Percentiles rank a stretch among this genome's conserved stretches.
phyloP scores from a whole-genome alignment of 306 rosid species.

The Begonia fuchsioides region DNA sequence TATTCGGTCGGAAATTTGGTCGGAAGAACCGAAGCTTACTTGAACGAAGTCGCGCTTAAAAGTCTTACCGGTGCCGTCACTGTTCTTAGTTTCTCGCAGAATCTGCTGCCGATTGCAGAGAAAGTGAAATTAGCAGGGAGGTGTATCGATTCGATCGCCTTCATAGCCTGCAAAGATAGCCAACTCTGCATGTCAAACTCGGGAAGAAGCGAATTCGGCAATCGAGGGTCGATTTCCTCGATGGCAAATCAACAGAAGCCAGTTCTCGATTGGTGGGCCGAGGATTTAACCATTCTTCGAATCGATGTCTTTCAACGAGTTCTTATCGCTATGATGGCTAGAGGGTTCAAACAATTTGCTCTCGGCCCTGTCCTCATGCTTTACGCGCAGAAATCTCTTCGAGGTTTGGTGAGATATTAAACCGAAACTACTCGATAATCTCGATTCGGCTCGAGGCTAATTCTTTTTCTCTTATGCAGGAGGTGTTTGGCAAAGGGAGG shows the following conservation, averaged over 20 bases:
- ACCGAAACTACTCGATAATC: slow-evolving; percentile 7
- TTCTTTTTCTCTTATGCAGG: slow-evolving; percentile 23
- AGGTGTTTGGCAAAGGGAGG: slow-evolving; percentile 63
- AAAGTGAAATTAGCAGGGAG: slow-evolving; percentile 50
- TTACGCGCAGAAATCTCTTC: slow-evolving; percentile 90
- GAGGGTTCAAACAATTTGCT: slow-evolving; percentile 82
- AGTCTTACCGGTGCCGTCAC: slow-evolving; percentile 67
- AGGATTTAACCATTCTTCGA: slow-evolving; percentile 76
- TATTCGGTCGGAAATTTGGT: slow-evolving; percentile 61
- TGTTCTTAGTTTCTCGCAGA: slow-evolving; percentile 49
- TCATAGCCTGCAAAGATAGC: slow-evolving; percentile 64
- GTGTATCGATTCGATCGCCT: slow-evolving; percentile 81
- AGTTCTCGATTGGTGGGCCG: slow-evolving; percentile 94
- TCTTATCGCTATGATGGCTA: slow-evolving; percentile 80
- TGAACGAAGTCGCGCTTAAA: slow-evolving; percentile 70
- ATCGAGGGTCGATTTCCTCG: too few species aligned
- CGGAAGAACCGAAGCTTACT: slow-evolving; percentile 61
- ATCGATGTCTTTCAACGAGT: slow-evolving; percentile 85
- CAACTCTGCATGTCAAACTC: slow-evolving; percentile 25
- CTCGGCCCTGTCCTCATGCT: slow-evolving; percentile 87
- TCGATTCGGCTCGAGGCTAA: too few species aligned
- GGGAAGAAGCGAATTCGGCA: slow-evolving; percentile 20
- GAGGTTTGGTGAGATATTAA: slow-evolving; percentile 90
- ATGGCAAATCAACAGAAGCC: slow-evolving; percentile 17
- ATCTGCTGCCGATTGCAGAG: slow-evolving; percentile 65